These are phyloP conservation scores for Ehretia macrophylla DNA, from an alignment of 257 asterid species.

Conservation along the genomic window DNA sequence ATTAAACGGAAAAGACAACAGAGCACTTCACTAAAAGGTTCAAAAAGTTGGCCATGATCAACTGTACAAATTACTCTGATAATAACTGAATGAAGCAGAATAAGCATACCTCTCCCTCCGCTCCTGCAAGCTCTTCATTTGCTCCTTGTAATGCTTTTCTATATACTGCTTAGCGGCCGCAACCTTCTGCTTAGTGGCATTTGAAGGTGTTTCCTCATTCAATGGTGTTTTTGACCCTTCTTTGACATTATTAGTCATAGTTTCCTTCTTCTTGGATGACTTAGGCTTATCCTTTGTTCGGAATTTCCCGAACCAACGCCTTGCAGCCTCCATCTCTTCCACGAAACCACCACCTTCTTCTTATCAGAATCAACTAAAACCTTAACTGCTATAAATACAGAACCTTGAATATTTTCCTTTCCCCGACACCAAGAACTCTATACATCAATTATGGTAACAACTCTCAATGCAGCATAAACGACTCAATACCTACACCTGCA, in stretches of 20 bases:
- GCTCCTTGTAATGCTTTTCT: conserved; percentile 96
- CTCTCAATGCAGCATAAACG: conserved; percentile 18
- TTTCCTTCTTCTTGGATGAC: conserved; percentile 65
- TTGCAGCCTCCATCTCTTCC: conserved; percentile 60
- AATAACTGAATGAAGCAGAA: conserved; percentile 4
- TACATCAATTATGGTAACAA: conserved; percentile 32
- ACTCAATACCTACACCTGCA: conserved; percentile 30
- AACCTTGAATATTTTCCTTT: conserved; percentile 13
- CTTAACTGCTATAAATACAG: conserved; percentile 20
- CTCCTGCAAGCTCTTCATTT: conserved; percentile 94
- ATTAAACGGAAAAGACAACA: too few relatives aligned
- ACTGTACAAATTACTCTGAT: conserved; percentile 7
- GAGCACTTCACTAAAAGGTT: background rate
- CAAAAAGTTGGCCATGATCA: background rate
- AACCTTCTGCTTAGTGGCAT: conserved; percentile 89
- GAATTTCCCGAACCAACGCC: conserved; percentile 62
- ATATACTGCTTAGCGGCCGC: conserved; percentile 98
- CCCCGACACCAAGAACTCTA: conserved; percentile 27
- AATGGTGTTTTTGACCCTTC: conserved; percentile 56
- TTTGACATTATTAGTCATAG: conserved; percentile 39
- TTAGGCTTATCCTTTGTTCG: conserved; percentile 66
- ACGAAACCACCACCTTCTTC: conserved; percentile 14
- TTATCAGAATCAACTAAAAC: conserved; percentile 23
- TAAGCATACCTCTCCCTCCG: conserved; percentile 75
- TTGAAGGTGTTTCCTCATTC: conserved; percentile 77